Conservation (phyloP, 2,329 filamentous ascomycete species). For the Colletotrichum noveboracense region DNA sequence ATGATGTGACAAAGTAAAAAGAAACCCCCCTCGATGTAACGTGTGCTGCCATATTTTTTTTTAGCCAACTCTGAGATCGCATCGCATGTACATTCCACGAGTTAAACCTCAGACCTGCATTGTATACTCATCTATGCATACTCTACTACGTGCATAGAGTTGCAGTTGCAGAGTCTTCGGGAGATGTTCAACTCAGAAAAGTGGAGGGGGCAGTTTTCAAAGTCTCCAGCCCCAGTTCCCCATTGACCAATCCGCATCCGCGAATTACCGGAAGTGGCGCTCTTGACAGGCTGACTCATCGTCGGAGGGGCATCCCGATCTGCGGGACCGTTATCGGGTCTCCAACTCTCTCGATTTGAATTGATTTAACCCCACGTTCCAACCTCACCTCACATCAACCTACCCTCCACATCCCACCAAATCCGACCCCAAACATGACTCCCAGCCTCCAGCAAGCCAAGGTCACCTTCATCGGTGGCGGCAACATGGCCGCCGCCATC, state of each 20-base stretch:
- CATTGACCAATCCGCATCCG: not conserved
- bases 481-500: slow-evolving; percentile 59
- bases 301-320: not conserved
- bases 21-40: not conserved
- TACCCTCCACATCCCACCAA: not conserved
- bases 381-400: not conserved
- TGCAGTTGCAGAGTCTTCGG: not conserved
- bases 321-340: not conserved
- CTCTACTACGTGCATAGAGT: not conserved
- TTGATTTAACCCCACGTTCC: not conserved
- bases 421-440: not conserved
- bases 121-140: not conserved
- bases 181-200: not conserved
- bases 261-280: not conserved
- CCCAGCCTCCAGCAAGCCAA: slow-evolving; percentile 13
- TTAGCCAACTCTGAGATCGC: not conserved
- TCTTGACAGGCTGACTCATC: not conserved
- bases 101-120: not conserved
- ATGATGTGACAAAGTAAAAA: not conserved
- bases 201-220: not conserved
- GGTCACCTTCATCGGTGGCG: slow-evolving; percentile 39
- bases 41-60: not conserved
- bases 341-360: not conserved
- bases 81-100: not conserved
- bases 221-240: not conserved